phyloP scores from a whole-genome alignment of 371 early-diverging fungal species.

The Mortierella sp. region DNA sequence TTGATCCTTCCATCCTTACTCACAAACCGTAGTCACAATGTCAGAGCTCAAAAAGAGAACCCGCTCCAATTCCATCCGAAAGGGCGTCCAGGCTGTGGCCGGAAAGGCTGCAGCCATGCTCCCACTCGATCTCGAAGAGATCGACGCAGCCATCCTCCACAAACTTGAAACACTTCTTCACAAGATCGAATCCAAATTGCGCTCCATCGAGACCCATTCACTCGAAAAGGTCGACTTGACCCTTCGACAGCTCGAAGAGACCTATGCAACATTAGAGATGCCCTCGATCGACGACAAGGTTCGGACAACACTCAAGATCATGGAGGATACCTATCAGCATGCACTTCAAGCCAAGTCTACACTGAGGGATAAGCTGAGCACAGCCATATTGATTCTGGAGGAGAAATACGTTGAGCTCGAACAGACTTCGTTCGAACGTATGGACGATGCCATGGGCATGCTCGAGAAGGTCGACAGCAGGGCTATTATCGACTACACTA shows the following conservation, averaged over 20 bases:
- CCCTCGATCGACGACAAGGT: conserved; percentile 54
- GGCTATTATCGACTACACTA: conserved; percentile 37
- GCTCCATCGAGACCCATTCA: conserved; percentile 47
- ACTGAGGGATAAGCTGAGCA: conserved; percentile 47
- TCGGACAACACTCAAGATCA: conserved; percentile 46
- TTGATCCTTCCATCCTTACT: not conserved
- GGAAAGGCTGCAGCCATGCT: conserved; percentile 51
- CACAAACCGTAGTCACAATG: conserved; percentile 9
- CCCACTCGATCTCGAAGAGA: conserved; percentile 48
- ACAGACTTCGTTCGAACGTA: conserved; percentile 50
- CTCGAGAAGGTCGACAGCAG: conserved; percentile 44
- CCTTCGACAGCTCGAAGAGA: conserved; percentile 50
- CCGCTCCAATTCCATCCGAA: conserved; percentile 44
- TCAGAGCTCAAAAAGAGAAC: conserved; percentile 49
- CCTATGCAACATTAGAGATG: conserved; percentile 53
- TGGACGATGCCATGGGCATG: conserved; percentile 51
- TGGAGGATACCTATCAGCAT: conserved; percentile 50
- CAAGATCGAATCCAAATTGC: conserved; percentile 52
- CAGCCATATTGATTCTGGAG: conserved; percentile 49
- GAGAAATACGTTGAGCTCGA: conserved; percentile 54
- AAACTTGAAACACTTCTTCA: conserved; percentile 38
- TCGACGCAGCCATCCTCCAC: conserved; percentile 49
- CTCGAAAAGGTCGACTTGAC: conserved; percentile 54
- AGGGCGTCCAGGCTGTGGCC: conserved; percentile 48
- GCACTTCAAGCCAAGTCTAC: conserved; percentile 54